Evolutionary conservation across 169 alveolate species (phyloP), one percentile per base, ranked within the genome.

Genomic region (Toxoplasma gondii): DNA sequence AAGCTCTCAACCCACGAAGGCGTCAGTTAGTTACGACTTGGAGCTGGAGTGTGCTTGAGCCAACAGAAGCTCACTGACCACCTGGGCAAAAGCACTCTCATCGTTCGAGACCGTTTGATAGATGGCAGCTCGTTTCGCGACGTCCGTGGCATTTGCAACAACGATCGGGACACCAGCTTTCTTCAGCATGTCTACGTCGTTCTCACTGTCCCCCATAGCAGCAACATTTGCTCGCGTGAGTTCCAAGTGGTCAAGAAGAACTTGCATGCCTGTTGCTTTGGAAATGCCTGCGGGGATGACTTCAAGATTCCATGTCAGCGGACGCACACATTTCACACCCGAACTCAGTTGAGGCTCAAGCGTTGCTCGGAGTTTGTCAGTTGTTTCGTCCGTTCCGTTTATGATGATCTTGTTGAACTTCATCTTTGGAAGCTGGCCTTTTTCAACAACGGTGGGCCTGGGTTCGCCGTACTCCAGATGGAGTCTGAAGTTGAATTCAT

Each of bases 201-300:
- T 97, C 91, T 97, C 98, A 4, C 97, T 97, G 94, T 97, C 98
- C 5, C 98, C 98, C 81, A 97, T 96, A n/a, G 96, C 97, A 24
- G 96, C 70, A 43, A 97, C 96, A 34, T 96, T 88, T 45, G 90
- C 87, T 74, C 96, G 95, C 78, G 93, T 88, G 44, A 97, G 84
- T 34, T 91, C 93, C n/a, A 94, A 94, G 53, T 80, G 92, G 53
- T 94, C 94, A 58, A 97, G 96, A 43, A 97, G 93, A 82, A 95
- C 95, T 41, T 96, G 91, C 38, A 97, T 96, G 0, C 97, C 98
- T 78, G 94, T 96, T 27, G 97, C 97, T 93, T 97, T 97, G 64
- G 96, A 95, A 31, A 94, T 95, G 36, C 84, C 87, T 24, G 94
- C 94, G 82, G 95, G 96, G 58, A 96, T 91, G 86, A 97, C 80